Evolutionary conservation across 164 flowering plant species (phyloP).

Genomic region (Malania oleifera): DNA sequence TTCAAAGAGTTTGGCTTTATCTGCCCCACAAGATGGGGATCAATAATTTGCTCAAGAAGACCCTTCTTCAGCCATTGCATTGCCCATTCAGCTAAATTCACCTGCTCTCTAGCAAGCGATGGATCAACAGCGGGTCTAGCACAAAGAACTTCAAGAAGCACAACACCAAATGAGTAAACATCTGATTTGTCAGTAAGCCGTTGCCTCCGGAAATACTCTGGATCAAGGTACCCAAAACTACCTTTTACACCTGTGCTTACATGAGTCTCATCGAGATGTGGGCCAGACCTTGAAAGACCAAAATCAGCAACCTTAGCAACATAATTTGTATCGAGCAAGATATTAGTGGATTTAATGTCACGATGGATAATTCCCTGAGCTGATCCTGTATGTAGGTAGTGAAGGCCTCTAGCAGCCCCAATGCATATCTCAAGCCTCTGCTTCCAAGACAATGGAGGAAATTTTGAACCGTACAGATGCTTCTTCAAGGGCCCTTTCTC

Average conservation of each 20-base stretch:
- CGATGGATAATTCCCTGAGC: slow-evolving; percentile 71
- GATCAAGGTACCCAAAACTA: slow-evolving; percentile 68
- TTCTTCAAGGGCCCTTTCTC: slow-evolving; percentile 65
- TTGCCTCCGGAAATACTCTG: slow-evolving; percentile 62
- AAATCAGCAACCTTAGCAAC: slow-evolving; percentile 69
- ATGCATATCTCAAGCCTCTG: slow-evolving; percentile 64
- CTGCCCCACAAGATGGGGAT: slow-evolving; percentile 44
- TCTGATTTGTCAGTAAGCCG: slow-evolving; percentile 70
- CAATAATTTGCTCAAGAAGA: slow-evolving; percentile 44
- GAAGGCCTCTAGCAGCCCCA: slow-evolving; percentile 65
- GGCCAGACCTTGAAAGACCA: slow-evolving; percentile 70
- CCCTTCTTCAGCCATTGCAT: slow-evolving; percentile 55
- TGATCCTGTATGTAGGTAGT: slow-evolving; percentile 65
- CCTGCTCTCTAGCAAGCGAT: slow-evolving; percentile 54
- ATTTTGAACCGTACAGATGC: slow-evolving; percentile 56
- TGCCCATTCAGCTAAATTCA: slow-evolving; percentile 77
- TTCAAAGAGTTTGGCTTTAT: slow-evolving; percentile 46
- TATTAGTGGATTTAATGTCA: slow-evolving; percentile 67
- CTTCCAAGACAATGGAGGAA: slow-evolving; percentile 62
- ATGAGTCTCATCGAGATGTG: slow-evolving; percentile 57
- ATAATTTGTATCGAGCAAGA: slow-evolving; percentile 48
- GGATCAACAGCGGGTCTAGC: slow-evolving; percentile 73
- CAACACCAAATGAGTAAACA: slow-evolving; percentile 65
- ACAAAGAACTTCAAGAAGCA: slow-evolving; percentile 63
- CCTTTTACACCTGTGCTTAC: slow-evolving; percentile 76